Evolutionary conservation across 2,329 filamentous ascomycete genomes (phyloP).

Genomic region (Pseudohalonectria lignicola): DNA sequence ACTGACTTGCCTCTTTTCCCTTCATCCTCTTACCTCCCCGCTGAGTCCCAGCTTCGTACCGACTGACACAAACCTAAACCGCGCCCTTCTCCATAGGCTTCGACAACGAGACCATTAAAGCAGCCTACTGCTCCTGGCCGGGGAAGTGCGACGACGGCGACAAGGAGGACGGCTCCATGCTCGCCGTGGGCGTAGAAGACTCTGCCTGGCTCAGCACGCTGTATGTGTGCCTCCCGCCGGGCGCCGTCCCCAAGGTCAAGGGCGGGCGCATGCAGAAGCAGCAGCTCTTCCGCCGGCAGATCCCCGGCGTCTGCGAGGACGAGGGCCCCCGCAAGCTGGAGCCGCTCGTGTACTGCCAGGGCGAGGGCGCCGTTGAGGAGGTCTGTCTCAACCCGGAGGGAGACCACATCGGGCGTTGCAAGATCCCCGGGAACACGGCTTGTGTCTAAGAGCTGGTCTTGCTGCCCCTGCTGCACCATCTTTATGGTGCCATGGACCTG

Average conservation of each 20-base stretch:
- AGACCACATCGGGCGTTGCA: conserved; percentile 2
- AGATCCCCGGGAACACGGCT: conserved; percentile 1
- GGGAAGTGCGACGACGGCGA: conserved; percentile 4
- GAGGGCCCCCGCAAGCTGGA: neutral
- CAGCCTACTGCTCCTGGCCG: conserved; percentile 9
- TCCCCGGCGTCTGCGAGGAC: neutral
- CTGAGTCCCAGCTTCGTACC: no score
- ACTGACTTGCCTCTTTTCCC: neutral
- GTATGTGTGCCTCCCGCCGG: conserved; percentile 13
- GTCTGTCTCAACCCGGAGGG: conserved; percentile 2
- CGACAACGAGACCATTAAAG: conserved; percentile 10
- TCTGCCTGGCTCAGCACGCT: conserved; percentile 10
- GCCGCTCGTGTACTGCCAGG: neutral
- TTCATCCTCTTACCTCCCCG: neutral
- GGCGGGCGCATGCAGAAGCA: neutral
- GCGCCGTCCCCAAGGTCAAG: conserved; percentile 3
- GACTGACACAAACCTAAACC: no score
- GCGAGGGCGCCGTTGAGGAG: neutral
- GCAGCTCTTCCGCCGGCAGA: neutral
- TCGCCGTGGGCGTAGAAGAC: neutral
- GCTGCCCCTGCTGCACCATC: no score
- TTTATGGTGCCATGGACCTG: no score
- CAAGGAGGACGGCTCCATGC: no score
- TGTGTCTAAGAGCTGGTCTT: no score
- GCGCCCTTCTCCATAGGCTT: conserved; percentile 8